These are phyloP conservation scores for Hsuehochloa calcarea DNA, from an alignment of 176 grass and related monocot genomes.

Conservation along the genomic window DNA sequence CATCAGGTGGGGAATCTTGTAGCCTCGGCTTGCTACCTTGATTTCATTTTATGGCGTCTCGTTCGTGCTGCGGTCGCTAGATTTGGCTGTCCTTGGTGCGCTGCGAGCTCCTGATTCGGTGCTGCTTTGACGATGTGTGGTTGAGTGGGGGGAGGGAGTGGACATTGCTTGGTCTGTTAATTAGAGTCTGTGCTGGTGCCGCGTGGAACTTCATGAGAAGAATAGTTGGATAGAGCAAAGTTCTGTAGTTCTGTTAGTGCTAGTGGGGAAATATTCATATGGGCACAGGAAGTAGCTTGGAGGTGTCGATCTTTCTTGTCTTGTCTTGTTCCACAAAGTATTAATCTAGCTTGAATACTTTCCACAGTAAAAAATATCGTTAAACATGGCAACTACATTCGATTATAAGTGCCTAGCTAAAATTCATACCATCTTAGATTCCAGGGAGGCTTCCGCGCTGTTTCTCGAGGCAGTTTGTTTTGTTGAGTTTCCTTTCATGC, in stretches of 20 bases:
- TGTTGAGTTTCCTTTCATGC: background rate
- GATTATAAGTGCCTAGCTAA: background rate
- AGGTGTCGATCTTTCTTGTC: background rate
- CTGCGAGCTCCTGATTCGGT: background rate
- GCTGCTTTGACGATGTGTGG: background rate
- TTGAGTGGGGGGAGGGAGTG: background rate
- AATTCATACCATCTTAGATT: background rate
- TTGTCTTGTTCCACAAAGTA: background rate
- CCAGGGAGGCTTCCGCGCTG: background rate
- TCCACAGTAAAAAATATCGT: background rate
- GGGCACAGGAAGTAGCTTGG: background rate
- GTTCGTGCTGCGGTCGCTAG: background rate
- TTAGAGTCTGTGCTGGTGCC: background rate
- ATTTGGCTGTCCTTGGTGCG: background rate
- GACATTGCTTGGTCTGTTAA: background rate
- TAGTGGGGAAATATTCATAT: background rate
- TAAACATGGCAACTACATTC: background rate
- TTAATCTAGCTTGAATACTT: background rate
- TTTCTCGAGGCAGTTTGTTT: constrained; percentile 6
- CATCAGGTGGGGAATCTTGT: constrained; percentile 58
- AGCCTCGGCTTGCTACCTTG: background rate
- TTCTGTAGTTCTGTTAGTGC: background rate
- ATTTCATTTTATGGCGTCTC: background rate
- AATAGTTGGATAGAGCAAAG: background rate
- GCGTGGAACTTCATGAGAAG: background rate